A percentile compares a stretch with the other conserved stretches of the same genome.
Conservation (phyloP, 345 rosid species). For the Salix viminalis region DNA sequence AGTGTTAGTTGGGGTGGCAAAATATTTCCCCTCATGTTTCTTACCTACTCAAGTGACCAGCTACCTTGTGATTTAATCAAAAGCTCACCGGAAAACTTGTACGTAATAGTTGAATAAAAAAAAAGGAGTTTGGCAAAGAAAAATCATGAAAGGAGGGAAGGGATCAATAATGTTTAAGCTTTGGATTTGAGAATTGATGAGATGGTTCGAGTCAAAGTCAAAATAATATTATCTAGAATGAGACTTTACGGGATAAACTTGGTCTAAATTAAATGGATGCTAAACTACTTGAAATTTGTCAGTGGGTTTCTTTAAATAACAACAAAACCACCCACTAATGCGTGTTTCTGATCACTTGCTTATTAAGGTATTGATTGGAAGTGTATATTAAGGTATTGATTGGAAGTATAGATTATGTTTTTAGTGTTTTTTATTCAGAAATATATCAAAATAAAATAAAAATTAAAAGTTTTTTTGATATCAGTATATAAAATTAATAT, state of each 20-base stretch:
- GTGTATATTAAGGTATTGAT: too few relatives aligned
- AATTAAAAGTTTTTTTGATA: too few relatives aligned
- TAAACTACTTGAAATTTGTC: neutral
- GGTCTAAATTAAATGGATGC: slow-evolving; percentile 10
- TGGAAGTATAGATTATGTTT: rapidly evolving
- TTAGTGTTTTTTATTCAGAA: too few relatives aligned
- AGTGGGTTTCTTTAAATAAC: neutral
- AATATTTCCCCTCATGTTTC: neutral
- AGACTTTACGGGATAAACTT: neutral
- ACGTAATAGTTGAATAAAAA: neutral
- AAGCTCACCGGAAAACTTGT: neutral
- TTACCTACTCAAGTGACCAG: neutral
- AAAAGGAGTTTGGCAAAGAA: neutral
- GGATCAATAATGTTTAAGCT: neutral
- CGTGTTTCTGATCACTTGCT: neutral
- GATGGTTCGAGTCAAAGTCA: neutral
- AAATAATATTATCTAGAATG: neutral
- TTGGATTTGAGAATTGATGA: neutral
- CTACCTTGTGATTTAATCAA: neutral
- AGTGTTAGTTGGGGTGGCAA: neutral
- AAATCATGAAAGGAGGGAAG: neutral
- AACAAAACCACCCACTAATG: neutral
- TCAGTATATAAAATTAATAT: too few relatives aligned
- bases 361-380: too few relatives aligned
- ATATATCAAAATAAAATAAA: too few relatives aligned